Conservation (phyloP, 208 protist species). For the Crithidia mellificae region DNA sequence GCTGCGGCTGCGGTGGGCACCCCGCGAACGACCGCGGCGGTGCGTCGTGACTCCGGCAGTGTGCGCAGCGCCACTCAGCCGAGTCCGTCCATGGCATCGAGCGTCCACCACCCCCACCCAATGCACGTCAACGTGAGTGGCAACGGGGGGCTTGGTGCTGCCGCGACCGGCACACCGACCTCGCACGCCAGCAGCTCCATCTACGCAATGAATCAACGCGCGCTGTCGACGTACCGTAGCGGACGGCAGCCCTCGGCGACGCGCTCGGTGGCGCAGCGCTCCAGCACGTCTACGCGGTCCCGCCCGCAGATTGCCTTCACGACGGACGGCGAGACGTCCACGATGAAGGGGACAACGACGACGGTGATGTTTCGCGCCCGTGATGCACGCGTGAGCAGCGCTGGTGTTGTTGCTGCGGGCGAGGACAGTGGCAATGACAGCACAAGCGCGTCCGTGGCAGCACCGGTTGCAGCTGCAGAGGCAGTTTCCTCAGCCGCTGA, state of each 20-base stretch:
- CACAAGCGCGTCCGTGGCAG: not conserved
- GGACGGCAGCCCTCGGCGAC: conserved; percentile 25
- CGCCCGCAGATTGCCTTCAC: conserved; percentile 59
- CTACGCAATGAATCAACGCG: conserved; percentile 4
- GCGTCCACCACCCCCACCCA: not conserved
- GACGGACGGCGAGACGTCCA: conserved; percentile 35
- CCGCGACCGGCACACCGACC: too few relatives aligned
- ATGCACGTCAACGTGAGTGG: not conserved
- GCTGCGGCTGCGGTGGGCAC: not conserved
- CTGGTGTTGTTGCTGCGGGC: not conserved
- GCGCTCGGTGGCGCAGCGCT: conserved; percentile 37
- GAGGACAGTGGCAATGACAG: not conserved
- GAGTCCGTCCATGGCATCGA: not conserved
- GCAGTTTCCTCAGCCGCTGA: too few relatives aligned
- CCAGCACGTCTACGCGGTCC: conserved; percentile 43
- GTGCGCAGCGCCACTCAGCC: not conserved
- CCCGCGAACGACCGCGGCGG: not conserved
- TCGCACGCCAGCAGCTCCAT: not conserved
- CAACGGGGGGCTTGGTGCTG: too few relatives aligned
- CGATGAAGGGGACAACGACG: conserved; percentile 63
- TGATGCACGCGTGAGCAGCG: not conserved
- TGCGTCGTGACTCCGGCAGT: not conserved
- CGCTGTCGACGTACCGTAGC: conserved; percentile 6
- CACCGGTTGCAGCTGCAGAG: not conserved
- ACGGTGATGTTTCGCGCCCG: conserved; percentile 55